Percentiles rank a stretch among this genome's conserved stretches.
phyloP scores from a whole-genome alignment of 2,329 filamentous ascomycete genomes.

The Cyphellophora attinorum region DNA sequence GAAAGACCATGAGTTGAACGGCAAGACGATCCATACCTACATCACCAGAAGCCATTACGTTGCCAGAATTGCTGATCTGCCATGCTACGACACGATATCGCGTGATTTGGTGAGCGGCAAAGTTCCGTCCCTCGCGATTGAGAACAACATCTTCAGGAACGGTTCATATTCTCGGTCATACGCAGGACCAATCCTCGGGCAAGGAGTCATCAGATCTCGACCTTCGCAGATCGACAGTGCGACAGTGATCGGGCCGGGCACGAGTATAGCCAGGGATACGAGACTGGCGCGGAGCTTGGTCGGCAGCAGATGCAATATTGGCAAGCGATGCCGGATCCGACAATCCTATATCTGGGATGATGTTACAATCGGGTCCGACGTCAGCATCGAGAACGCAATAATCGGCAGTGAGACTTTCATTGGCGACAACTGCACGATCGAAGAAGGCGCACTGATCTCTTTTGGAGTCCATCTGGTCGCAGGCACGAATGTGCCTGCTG shows the following conservation, averaged over 20 bases:
- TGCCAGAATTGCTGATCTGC: constrained; percentile 73
- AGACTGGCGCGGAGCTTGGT: constrained; percentile 67
- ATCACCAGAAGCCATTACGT: constrained; percentile 77
- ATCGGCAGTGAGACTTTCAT: constrained; percentile 64
- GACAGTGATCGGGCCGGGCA: constrained; percentile 68
- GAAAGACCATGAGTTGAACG: constrained; percentile 94
- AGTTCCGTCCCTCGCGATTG: constrained; percentile 13
- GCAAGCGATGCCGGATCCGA: constrained; percentile 68
- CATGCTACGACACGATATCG: constrained; percentile 81
- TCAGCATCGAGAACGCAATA: constrained; percentile 61
- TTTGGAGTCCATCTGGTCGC: constrained; percentile 54
- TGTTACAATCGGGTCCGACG: constrained; percentile 64
- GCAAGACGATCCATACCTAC: constrained; percentile 90
- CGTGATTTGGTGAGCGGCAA: constrained; percentile 44
- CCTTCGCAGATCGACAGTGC: constrained; percentile 60
- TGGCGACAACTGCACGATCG: constrained; percentile 60
- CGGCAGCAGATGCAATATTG: constrained; percentile 77
- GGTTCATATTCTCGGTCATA: constrained; percentile 66
- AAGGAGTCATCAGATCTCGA: constrained; percentile 55
- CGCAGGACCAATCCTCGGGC: constrained; percentile 42
- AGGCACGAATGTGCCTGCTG: constrained; percentile 20
- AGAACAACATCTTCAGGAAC: constrained; percentile 61
- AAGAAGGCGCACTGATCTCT: constrained; percentile 67
- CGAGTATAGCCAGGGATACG: constrained; percentile 63
- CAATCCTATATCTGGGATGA: constrained; percentile 85